Percentiles rank a stretch among this genome's conserved stretches.
Evolutionary conservation across 306 rosid genomes (phyloP).

Genomic region (Spatholobus suberectus): DNA sequence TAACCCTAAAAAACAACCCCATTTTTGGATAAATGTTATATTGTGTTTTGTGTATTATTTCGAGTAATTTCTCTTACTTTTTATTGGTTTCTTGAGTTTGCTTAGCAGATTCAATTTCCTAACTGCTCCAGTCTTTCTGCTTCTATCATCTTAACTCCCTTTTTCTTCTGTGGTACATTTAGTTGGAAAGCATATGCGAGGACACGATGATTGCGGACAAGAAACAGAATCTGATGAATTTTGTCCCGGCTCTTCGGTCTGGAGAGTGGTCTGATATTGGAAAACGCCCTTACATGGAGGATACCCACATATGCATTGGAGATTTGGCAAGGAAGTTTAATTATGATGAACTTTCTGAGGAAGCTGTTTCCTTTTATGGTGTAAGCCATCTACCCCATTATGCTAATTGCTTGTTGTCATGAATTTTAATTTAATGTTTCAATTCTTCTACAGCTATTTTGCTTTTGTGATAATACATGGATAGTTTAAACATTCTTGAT

Average conservation of each 20-base stretch:
- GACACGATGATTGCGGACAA: slow-evolving; percentile 61
- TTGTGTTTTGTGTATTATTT: neutral
- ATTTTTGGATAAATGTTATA: neutral
- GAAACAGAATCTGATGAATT: slow-evolving; percentile 56
- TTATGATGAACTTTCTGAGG: slow-evolving; percentile 44
- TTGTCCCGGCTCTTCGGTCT: slow-evolving; percentile 70
- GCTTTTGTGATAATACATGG: neutral
- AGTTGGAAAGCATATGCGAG: slow-evolving; percentile 94
- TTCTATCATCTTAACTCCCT: slow-evolving; percentile 18
- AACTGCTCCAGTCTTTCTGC: neutral
- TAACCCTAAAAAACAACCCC: neutral
- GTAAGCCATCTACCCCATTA: slow-evolving; percentile 55
- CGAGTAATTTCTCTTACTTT: slow-evolving; percentile 9
- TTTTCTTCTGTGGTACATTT: slow-evolving; percentile 31
- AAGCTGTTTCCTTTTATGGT: slow-evolving; percentile 87
- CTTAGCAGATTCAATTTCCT: slow-evolving; percentile 8
- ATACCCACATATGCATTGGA: slow-evolving; percentile 88
- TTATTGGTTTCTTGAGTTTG: slow-evolving; percentile 18
- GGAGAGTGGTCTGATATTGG: slow-evolving; percentile 99
- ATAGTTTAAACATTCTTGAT: neutral
- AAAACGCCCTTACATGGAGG: slow-evolving; percentile 79
- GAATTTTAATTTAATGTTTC: slow-evolving; percentile 6
- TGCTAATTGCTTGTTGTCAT: slow-evolving; percentile 15
- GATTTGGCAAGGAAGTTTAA: slow-evolving; percentile 81
- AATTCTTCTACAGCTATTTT: neutral